Conservation (phyloP, 2,329 filamentous ascomycete species). For the Botrytis galanthina region DNA sequence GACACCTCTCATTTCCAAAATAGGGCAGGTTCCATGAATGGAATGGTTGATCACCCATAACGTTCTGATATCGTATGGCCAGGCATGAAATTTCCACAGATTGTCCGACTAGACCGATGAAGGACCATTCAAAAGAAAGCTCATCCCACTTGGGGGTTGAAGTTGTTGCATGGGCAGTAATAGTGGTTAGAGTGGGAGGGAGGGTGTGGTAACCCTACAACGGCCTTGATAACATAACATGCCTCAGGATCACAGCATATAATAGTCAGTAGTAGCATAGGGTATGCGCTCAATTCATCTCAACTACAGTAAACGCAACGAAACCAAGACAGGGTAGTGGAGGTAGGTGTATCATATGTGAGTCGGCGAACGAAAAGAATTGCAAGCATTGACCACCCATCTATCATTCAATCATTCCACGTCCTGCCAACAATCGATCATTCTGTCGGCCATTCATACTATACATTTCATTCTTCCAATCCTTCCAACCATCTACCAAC, state of each 20-base stretch:
- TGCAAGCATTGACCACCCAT: neutral
- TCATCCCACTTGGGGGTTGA: neutral
- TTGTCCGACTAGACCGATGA: neutral
- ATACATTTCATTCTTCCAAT: constrained; percentile 6
- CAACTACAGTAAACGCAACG: constrained; percentile 11
- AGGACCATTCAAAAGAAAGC: neutral
- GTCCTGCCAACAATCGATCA: neutral
- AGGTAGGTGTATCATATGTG: neutral
- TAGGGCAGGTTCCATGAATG: neutral
- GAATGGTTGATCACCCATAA: neutral
- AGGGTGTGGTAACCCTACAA: neutral
- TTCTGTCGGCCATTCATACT: neutral
- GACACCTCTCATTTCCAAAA: neutral
- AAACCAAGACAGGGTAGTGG: neutral
- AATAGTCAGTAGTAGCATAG: neutral
- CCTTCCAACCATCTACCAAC: neutral
- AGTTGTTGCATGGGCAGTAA: neutral
- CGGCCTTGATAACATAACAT: neutral
- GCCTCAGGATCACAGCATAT: neutral
- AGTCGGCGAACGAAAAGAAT: neutral
- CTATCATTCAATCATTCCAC: constrained; percentile 17
- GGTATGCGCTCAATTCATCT: constrained; percentile 15
- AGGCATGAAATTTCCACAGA: neutral
- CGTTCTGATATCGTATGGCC: neutral
- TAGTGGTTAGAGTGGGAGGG: neutral